Conservation (phyloP, 768 basidiomycete genomes). For the Clitopilus passeckerianus region DNA sequence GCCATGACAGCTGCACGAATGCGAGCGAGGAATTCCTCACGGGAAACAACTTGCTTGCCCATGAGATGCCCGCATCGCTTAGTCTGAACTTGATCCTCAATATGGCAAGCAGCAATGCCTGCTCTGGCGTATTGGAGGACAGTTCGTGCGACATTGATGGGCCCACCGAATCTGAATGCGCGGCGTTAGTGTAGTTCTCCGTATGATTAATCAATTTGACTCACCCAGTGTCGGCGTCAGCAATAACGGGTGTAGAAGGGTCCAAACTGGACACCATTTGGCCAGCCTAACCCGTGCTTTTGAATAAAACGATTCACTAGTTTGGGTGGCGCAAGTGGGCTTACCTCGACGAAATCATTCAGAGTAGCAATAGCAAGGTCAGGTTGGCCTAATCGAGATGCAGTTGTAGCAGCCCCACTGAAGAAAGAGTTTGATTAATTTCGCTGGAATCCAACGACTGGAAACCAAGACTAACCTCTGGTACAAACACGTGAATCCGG, state of each 20-base stretch:
- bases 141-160: slow-evolving; percentile 71
- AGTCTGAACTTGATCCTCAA: slow-evolving; percentile 80
- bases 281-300: slow-evolving; percentile 36
- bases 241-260: slow-evolving; percentile 67
- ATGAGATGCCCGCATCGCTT: slow-evolving; percentile 78
- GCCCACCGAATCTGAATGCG: slow-evolving; percentile 54
- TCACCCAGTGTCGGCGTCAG: slow-evolving; percentile 77
- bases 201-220: slow-evolving; percentile 5
- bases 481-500: slow-evolving; percentile 73
- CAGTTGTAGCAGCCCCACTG: slow-evolving; percentile 76
- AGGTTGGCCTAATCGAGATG: slow-evolving; percentile 73
- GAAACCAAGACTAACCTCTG: slow-evolving; percentile 44
- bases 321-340: neutral
- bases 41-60: slow-evolving; percentile 78
- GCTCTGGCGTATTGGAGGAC: slow-evolving; percentile 65
- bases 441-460: no score
- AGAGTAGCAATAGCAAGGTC: slow-evolving; percentile 75
- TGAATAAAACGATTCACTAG: neutral
- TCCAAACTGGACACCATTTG: slow-evolving; percentile 67
- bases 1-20: slow-evolving; percentile 77
- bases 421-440: neutral
- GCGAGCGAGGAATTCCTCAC: slow-evolving; percentile 69
- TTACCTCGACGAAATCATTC: slow-evolving; percentile 68
- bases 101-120: slow-evolving; percentile 72
- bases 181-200: neutral